Percentiles rank a stretch among this genome's conserved stretches.
Evolutionary conservation across 805 yeast species (phyloP).

Genomic region (Zygoascus tannicola): DNA sequence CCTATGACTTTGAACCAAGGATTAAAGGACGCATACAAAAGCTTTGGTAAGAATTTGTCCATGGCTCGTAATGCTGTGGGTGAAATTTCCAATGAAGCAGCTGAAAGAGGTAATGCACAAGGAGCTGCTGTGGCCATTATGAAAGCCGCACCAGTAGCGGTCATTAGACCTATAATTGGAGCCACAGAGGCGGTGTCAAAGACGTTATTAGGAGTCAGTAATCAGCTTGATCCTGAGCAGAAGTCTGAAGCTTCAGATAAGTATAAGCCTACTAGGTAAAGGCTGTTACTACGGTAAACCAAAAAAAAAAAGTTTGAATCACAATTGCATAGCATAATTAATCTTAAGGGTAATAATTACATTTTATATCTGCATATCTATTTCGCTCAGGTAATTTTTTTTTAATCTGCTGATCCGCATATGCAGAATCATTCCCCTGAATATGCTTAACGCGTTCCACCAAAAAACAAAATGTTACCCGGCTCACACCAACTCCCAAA

Average conservation of each 20-base stretch:
- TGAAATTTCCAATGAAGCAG: constrained; percentile 51
- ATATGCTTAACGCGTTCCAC: no score
- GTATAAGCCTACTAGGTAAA: constrained; percentile 3
- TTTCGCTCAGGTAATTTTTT: no score
- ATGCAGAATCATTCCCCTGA: no score
- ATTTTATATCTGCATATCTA: not conserved
- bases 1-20: constrained; percentile 69
- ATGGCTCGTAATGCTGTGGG: constrained; percentile 57
- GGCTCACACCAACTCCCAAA: no score
- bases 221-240: constrained; percentile 48
- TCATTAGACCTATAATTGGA: constrained; percentile 81
- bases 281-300: not conserved
- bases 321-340: not conserved
- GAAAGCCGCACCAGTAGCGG: constrained; percentile 68
- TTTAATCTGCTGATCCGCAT: no score
- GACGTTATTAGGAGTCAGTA: constrained; percentile 73
- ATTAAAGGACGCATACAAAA: constrained; percentile 58
- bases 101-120: constrained; percentile 50
- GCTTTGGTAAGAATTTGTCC: constrained; percentile 57
- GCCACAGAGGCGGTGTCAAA: constrained; percentile 84
- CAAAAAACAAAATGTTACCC: no score
- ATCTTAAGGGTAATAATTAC: not conserved
- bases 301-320: not conserved
- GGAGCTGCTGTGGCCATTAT: constrained; percentile 61
- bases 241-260: constrained; percentile 16